Evolutionary conservation across 345 rosid species (phyloP).

Genomic region (Salix purpurea): DNA sequence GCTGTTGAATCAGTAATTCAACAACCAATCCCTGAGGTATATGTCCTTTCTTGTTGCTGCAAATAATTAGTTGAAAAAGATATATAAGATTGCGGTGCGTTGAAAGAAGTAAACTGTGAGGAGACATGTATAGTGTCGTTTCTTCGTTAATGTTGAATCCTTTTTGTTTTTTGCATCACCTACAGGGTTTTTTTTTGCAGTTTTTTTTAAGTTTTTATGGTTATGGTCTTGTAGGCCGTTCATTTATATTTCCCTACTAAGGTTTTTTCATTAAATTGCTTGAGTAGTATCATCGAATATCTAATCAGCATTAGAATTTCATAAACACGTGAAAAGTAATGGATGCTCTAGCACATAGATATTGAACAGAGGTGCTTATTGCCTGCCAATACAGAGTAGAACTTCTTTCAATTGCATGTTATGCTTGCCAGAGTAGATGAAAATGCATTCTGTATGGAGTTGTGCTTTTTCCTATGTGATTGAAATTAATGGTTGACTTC

Average conservation of each 20-base stretch:
- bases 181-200: background rate
- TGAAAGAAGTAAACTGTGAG: background rate
- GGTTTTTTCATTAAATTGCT: background rate
- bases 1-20: constrained; percentile 95
- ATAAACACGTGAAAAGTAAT: background rate
- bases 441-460: background rate
- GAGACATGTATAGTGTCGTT: background rate
- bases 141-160: background rate
- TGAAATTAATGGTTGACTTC: constrained; percentile 1
- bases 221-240: background rate
- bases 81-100: background rate
- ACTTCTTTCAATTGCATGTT: background rate
- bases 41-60: constrained; percentile 7
- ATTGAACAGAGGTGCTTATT: background rate
- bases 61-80: background rate
- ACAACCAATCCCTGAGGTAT: constrained; percentile 78
- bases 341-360: background rate
- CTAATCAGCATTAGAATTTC: background rate
- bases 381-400: background rate
- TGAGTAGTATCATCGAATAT: background rate
- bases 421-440: background rate
- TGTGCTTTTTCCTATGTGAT: background rate
- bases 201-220: background rate
- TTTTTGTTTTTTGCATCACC: background rate
- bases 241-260: background rate